These are phyloP conservation scores for Phytophthora capsici DNA, from an alignment of 352 stramenopile genomes.

Conservation along the genomic window DNA sequence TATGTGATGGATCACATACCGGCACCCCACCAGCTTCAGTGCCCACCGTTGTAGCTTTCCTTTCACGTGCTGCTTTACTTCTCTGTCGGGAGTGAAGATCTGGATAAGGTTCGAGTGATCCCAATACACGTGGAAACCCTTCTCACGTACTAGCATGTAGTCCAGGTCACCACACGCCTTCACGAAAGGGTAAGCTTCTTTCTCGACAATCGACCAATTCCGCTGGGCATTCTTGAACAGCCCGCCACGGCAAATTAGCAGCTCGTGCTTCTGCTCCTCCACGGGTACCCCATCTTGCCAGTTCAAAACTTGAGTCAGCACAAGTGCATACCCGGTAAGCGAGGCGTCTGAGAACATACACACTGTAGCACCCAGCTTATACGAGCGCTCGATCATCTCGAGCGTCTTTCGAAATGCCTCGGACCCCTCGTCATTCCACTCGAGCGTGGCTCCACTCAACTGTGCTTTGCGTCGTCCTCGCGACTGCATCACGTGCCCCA, in stretches of 20 bases:
- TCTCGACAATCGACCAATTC: constrained; percentile 3
- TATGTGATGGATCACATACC: constrained; percentile 8
- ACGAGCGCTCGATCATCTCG: neutral
- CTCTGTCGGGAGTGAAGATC: too few species aligned
- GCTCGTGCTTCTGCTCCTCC: constrained; percentile 3
- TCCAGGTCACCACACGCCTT: neutral
- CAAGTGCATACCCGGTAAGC: neutral
- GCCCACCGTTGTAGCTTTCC: constrained; percentile 7
- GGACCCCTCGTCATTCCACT: neutral
- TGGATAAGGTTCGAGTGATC: too few species aligned
- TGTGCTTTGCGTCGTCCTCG: neutral
- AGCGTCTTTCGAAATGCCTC: neutral
- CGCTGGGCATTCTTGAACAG: constrained; percentile 1
- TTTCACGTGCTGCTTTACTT: too few species aligned
- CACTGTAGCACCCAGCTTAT: neutral
- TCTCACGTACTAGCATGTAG: neutral
- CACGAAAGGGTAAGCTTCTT: constrained; percentile 2
- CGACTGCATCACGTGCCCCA: neutral
- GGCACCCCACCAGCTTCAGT: neutral
- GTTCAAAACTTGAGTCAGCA: too few species aligned
- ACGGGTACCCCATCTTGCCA: too few species aligned
- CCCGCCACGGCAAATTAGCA: neutral
- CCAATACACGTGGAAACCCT: too few species aligned
- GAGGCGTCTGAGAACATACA: constrained; percentile 5
- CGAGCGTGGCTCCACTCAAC: constrained; percentile 2